Evolutionary conservation across 2,329 filamentous ascomycete genomes (phyloP).

Genomic region (Macroventuria anomochaeta): DNA sequence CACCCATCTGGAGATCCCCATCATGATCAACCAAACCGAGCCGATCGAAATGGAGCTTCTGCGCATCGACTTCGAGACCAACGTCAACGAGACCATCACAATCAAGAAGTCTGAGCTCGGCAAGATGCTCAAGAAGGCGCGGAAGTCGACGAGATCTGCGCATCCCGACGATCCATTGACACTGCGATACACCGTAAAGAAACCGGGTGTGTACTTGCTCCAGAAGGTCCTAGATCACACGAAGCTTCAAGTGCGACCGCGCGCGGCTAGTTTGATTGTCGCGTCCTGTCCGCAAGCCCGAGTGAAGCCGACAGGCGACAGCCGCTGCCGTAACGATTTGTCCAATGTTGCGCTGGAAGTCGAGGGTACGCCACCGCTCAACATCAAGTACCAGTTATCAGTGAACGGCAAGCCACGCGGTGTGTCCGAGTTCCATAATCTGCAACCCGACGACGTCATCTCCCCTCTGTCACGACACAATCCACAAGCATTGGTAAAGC

Average conservation of each 20-base stretch:
- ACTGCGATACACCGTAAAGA: slow-evolving; percentile 78
- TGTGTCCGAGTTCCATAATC: slow-evolving; percentile 83
- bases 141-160: slow-evolving; percentile 61
- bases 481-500: slow-evolving; percentile 64
- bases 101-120: slow-evolving; percentile 77
- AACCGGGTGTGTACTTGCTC: slow-evolving; percentile 85
- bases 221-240: slow-evolving; percentile 89
- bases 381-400: slow-evolving; percentile 88
- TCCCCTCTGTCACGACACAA: slow-evolving; percentile 74
- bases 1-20: slow-evolving; percentile 71
- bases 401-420: slow-evolving; percentile 84
- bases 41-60: slow-evolving; percentile 89
- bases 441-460: slow-evolving; percentile 85
- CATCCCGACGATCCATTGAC: slow-evolving; percentile 65
- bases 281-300: slow-evolving; percentile 83
- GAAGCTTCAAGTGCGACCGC: slow-evolving; percentile 86
- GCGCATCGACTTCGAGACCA: slow-evolving; percentile 82
- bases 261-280: slow-evolving; percentile 78
- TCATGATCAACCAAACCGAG: slow-evolving; percentile 91
- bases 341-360: slow-evolving; percentile 86
- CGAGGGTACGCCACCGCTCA: slow-evolving; percentile 85
- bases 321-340: slow-evolving; percentile 84
- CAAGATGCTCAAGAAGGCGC: slow-evolving; percentile 72
- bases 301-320: slow-evolving; percentile 68
- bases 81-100: slow-evolving; percentile 78